Base-by-base conservation (phyloP, 140 eudicot species). In the Cichorium intybus region DNA sequence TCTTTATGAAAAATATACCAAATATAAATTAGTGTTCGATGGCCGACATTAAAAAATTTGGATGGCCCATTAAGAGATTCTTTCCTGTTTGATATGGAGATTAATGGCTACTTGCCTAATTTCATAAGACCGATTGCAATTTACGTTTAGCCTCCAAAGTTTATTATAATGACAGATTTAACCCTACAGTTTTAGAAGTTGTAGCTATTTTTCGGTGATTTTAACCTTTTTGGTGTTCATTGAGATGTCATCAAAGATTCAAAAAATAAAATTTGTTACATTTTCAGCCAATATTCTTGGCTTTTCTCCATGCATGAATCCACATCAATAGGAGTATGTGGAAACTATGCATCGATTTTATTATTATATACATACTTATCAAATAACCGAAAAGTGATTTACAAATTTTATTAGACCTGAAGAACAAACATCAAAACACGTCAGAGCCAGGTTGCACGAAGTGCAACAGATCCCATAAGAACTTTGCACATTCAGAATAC, bases 31-130 rank as follows among this genome's bases (percentile, higher is more conserved):
- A 24, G 39, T 28, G 22, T 33, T 64, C 16, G 49, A 63, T 74
- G 79, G 79, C 79, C 79, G 69, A 74, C 80, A 68, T 75, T 33
- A 52, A 23, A 66, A 23, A 27, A 10, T 66, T 48, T 24, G 31
- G 27, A 67, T 68, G 64, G 80, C 70, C 75, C 80, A 75, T 67
- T 21, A 63, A 18, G 23, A n/a, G 51, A 72, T 52, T 24, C 50
- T 62, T 7, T 41, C 52, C 41, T 72, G 65, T 29, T 72, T 63
- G 24, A 53, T 62, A 21, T 15, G 59, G 46, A 3, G 59, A 63
- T 29, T 54, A 71, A 43, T 63, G 57, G 29, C 39, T 39, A 17
- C 9, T 62, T 53, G 77, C 65, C 65, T 62, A 72, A 72, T 62
- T 52, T 10, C 37, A 51, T 20, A 15, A 27, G 6, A 14, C 6